These are phyloP conservation scores for Neonectria sp. DNA, from an alignment of 2,329 filamentous ascomycete genomes.

Conservation along the genomic window DNA sequence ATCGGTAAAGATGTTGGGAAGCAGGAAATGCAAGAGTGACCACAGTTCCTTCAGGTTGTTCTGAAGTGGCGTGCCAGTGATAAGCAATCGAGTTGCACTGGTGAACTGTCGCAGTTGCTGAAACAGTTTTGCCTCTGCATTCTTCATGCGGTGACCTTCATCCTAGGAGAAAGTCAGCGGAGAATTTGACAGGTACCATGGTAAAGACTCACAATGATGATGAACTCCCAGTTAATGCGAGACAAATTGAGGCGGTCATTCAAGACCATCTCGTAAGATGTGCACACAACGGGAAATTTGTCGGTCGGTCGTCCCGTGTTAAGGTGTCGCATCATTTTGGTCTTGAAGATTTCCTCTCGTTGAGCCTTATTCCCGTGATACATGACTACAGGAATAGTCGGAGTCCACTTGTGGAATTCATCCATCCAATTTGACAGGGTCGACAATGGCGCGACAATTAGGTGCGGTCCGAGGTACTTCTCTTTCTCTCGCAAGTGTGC, in stretches of 20 bases:
- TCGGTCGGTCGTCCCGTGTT: conserved; percentile 70
- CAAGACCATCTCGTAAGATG: conserved; percentile 96
- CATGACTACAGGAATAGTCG: conserved; percentile 87
- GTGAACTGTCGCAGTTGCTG: conserved; percentile 89
- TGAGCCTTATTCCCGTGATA: conserved; percentile 90
- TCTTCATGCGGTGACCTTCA: conserved; percentile 97
- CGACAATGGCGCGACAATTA: conserved; percentile 91
- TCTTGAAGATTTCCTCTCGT: conserved; percentile 81
- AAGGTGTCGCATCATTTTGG: conserved; percentile 79
- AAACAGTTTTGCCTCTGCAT: conserved; percentile 93
- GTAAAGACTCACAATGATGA: conserved; percentile 81
- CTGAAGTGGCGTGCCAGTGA: conserved; percentile 94
- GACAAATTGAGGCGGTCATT: conserved; percentile 86
- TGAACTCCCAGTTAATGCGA: conserved; percentile 95
- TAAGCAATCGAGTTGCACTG: conserved; percentile 91
- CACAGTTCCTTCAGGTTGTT: conserved; percentile 97
- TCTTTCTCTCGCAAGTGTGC: conserved; percentile 91
- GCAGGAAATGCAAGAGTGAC: conserved; percentile 93
- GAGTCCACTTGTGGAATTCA: conserved; percentile 93
- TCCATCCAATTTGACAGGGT: conserved; percentile 97
- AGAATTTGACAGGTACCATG: rapidly evolving
- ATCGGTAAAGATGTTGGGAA: conserved; percentile 94
- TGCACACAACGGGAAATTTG: conserved; percentile 92
- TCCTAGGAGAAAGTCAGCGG: conserved; percentile 68
- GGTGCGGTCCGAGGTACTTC: conserved; percentile 85